A percentile compares a stretch with the other conserved stretches of the same genome.
These are phyloP conservation scores for Wickerhamomyces kurtzmanii DNA, from an alignment of 805 yeast species.

Conservation along the genomic window DNA sequence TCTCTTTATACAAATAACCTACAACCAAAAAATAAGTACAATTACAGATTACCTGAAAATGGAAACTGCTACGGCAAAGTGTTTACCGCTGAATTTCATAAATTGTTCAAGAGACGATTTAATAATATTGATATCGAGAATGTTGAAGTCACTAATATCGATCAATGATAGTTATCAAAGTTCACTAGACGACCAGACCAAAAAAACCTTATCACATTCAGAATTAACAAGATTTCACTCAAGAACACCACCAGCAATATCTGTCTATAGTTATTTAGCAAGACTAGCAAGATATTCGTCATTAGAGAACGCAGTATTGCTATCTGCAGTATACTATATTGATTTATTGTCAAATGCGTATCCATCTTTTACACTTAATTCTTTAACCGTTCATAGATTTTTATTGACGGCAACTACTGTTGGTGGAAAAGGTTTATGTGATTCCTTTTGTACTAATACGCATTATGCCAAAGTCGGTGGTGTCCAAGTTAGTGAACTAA, in stretches of 20 bases:
- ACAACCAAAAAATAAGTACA: no score
- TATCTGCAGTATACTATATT: constrained; percentile 82
- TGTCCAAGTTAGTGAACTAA: constrained; percentile 71
- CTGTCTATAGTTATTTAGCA: constrained; percentile 65
- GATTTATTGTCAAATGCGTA: constrained; percentile 75
- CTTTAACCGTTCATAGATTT: constrained; percentile 90
- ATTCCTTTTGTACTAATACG: constrained; percentile 84
- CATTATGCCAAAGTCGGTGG: constrained; percentile 98
- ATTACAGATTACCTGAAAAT: no score
- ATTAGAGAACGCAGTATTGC: constrained; percentile 71
- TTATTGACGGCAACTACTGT: constrained; percentile 83
- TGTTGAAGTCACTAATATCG: constrained; percentile 66
- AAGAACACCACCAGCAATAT: constrained; percentile 82
- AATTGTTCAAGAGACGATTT: constrained; percentile 64
- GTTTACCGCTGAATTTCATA: constrained; percentile 35
- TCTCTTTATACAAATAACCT: no score
- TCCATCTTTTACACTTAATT: constrained; percentile 73
- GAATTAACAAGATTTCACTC: constrained; percentile 86
- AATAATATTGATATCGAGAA: constrained; percentile 62
- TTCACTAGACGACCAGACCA: constrained; percentile 15
- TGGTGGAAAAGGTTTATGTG: constrained; percentile 87
- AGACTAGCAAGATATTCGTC: constrained; percentile 79
- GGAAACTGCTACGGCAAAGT: no score
- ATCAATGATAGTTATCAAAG: constrained; percentile 52
- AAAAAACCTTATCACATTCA: constrained; percentile 22